Base-by-base conservation (phyloP, 129 eudicot species). In the Logfia minima region DNA sequence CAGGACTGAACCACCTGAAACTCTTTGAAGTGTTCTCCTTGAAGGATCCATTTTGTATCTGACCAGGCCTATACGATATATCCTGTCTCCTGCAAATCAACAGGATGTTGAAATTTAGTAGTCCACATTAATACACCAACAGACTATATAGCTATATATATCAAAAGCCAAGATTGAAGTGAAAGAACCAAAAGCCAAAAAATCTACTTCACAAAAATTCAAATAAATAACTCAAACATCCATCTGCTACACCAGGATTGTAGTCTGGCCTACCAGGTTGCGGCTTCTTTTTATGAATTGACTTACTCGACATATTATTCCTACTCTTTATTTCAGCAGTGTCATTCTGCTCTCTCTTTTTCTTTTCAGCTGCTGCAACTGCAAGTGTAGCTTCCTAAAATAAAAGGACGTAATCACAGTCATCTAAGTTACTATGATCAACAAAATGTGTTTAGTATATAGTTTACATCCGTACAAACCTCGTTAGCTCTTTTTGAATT, bases 21-120 rank as follows among this genome's bases (percentile, higher is more conserved):
- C 91, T 70, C 96, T 86, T 52, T 89, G 98, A 75, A 94, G 93
- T 17, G 96, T 91, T 79, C 89, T 84, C 84, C 91, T 80, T 14
- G 96, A 84, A 45, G 93, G 82, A 59, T 91, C 98, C 98, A 94
- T 94, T 85, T 80, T 89, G 82, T 91, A 94, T 76, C 98, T 79
- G 61, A 86, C 87, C 60, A 84, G 77, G 65, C 98, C 98, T 83
- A 94, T 80, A 62, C 96, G 93, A 72, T 86, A 93, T 69, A 93
- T 87, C 52, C 93, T 90, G 39, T 84, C 89, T 81, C 98, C 98
- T 94, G 93, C 79, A 80, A 74, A 71, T 37, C 64, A 70, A n/a
- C 22, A 19, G 34, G 53, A 7, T 3, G 53, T 32, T 45, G 51
- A 35, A 18, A 62, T 10, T 56, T 45, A 24, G 21, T 31, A 72